phyloP scores from a whole-genome alignment of 257 asterid species.

The Gynochthodes officinalis region DNA sequence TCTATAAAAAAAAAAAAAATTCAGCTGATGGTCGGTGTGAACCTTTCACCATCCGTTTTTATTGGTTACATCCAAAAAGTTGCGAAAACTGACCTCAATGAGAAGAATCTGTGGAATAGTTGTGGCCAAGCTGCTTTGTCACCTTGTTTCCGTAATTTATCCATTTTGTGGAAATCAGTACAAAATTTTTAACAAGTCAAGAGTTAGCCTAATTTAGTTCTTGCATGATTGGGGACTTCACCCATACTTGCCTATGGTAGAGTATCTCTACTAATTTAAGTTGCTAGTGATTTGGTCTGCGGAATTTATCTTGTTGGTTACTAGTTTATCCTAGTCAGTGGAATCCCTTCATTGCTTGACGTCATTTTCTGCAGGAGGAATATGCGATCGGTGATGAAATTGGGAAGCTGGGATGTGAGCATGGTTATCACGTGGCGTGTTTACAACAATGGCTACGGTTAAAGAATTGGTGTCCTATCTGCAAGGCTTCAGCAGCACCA shows the following conservation, averaged over 20 bases:
- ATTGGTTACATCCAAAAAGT: neutral
- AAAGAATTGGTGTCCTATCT: conserved; percentile 95
- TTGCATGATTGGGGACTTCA: neutral
- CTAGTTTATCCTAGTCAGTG: neutral
- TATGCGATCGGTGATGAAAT: conserved; percentile 59
- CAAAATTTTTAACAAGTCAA: neutral
- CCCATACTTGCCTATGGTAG: neutral
- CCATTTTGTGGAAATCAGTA: neutral
- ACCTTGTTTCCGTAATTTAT: no score
- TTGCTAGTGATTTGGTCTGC: no score
- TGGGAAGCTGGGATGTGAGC: conserved; percentile 69
- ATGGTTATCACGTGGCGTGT: conserved; percentile 62
- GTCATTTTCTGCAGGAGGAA: conserved; percentile 60
- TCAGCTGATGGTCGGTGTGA: neutral
- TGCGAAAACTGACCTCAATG: neutral
- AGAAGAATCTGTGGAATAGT: neutral
- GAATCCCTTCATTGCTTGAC: neutral
- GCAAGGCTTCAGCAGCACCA: conserved; percentile 62
- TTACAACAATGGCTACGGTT: conserved; percentile 66
- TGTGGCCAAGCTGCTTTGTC: no score
- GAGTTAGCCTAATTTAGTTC: neutral
- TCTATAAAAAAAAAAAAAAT: no score
- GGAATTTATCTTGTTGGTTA: no score
- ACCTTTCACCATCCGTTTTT: neutral
- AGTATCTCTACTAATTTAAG: no score